Conservation (phyloP, 2,329 filamentous ascomycete genomes). For the Cyphellophora attinorum region DNA sequence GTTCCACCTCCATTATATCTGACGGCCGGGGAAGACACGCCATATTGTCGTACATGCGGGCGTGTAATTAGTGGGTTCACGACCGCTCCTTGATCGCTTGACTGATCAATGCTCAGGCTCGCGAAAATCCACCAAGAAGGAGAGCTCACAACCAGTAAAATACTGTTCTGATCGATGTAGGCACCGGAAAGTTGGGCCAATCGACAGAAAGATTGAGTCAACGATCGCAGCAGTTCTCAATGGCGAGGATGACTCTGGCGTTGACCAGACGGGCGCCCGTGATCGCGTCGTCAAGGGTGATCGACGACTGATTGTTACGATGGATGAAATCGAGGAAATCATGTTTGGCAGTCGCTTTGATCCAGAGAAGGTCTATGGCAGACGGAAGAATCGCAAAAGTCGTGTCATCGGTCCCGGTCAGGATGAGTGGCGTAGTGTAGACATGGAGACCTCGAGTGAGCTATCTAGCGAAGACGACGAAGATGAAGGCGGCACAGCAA, state of each 20-base stretch:
- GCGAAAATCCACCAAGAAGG: slow-evolving; percentile 25
- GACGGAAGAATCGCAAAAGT: slow-evolving; percentile 36
- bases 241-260: slow-evolving; percentile 22
- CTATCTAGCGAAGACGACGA: slow-evolving; percentile 4
- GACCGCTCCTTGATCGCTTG: background rate
- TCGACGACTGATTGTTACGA: slow-evolving; percentile 38
- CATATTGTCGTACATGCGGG: slow-evolving; percentile 37
- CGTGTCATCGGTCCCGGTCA: slow-evolving; percentile 27
- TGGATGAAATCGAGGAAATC: slow-evolving; percentile 39
- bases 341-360: slow-evolving; percentile 40
- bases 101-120: slow-evolving; percentile 20
- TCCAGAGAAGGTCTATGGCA: slow-evolving; percentile 35
- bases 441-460: slow-evolving; percentile 26
- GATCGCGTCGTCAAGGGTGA: slow-evolving; percentile 37
- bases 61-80: slow-evolving; percentile 30
- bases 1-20: slow-evolving; percentile 48
- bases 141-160: slow-evolving; percentile 31
- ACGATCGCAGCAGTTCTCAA: slow-evolving; percentile 24
- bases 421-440: slow-evolving; percentile 33
- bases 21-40: slow-evolving; percentile 35
- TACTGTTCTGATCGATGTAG: slow-evolving; percentile 51
- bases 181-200: slow-evolving; percentile 38
- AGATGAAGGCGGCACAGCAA: background rate
- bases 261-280: slow-evolving; percentile 20
- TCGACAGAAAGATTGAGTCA: slow-evolving; percentile 44